Evolutionary conservation across 2,329 filamentous ascomycete species (phyloP).

Genomic region (Phymatotrichopsis omnivora): DNA sequence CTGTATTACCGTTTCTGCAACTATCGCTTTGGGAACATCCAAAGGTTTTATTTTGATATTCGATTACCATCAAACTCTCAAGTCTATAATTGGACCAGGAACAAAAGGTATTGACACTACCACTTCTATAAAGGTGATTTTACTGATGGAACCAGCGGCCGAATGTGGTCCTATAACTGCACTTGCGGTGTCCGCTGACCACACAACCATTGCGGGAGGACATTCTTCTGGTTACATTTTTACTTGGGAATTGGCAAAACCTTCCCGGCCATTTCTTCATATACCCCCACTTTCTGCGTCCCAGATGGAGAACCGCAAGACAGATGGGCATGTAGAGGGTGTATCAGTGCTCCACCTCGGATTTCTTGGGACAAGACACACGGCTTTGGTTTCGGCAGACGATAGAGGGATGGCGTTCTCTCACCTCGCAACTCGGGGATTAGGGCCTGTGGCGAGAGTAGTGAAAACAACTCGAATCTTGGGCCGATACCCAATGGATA

Average conservation of each 20-base stretch:
- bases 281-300: conserved; percentile 65
- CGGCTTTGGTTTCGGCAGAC: conserved; percentile 88
- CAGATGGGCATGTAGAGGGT: conserved; percentile 72
- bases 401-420: conserved; percentile 97
- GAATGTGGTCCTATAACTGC: conserved; percentile 83
- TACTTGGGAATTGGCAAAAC: conserved; percentile 82
- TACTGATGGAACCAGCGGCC: conserved; percentile 49
- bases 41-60: conserved; percentile 93
- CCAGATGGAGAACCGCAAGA: conserved; percentile 53
- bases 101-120: conserved; percentile 58
- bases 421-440: conserved; percentile 82
- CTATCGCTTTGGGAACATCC: conserved; percentile 81
- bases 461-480: conserved; percentile 86
- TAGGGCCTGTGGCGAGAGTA: conserved; percentile 71
- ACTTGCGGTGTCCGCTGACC: conserved; percentile 83
- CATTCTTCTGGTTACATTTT: conserved; percentile 88
- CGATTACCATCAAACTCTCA: conserved; percentile 92
- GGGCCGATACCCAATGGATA: conserved; percentile 72
- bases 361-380: conserved; percentile 86
- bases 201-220: conserved; percentile 80
- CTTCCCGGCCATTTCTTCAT: conserved; percentile 78
- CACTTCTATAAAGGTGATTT: conserved; percentile 1
- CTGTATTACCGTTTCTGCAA: conserved; percentile 76
- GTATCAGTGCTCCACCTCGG: conserved; percentile 80
- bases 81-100: conserved; percentile 84